phyloP scores from a whole-genome alignment of 208 protist genomes.

The Acanthamoeba quina region DNA sequence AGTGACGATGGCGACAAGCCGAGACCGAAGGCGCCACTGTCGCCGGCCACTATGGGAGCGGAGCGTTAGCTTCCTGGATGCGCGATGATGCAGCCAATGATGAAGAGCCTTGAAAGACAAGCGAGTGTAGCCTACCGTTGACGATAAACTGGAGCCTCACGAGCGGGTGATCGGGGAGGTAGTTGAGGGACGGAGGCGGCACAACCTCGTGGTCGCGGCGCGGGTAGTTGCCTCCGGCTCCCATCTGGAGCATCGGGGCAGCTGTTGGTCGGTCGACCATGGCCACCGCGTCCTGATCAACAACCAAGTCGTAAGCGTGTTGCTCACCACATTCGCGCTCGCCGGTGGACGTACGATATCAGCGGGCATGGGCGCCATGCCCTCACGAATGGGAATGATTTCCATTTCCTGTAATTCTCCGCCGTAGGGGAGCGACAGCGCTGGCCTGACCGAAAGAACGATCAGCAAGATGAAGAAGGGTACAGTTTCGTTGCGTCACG shows the following conservation, averaged over 20 bases:
- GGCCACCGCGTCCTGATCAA: background rate
- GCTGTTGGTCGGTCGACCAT: background rate
- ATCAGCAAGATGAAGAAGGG: no score
- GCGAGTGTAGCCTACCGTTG: background rate
- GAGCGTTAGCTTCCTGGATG: no score
- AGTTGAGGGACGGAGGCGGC: background rate
- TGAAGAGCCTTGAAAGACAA: no score
- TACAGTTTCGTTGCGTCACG: no score
- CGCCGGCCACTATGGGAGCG: background rate
- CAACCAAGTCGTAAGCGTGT: background rate
- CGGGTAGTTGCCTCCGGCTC: conserved; percentile 3
- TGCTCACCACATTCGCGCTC: no score
- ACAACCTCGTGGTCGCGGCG: background rate
- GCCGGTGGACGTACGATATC: background rate
- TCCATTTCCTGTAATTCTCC: background rate
- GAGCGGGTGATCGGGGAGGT: conserved; percentile 37
- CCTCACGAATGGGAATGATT: background rate
- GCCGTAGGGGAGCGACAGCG: background rate
- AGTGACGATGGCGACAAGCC: conserved; percentile 34
- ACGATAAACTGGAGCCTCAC: conserved; percentile 13
- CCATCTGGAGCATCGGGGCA: conserved; percentile 3
- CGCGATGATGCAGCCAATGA: no score
- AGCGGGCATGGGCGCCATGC: background rate
- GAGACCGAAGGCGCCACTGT: conserved; percentile 16
- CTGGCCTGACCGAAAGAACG: background rate